Conservation (phyloP, 2,329 filamentous ascomycete species). For the Trichoderma endophyticum region DNA sequence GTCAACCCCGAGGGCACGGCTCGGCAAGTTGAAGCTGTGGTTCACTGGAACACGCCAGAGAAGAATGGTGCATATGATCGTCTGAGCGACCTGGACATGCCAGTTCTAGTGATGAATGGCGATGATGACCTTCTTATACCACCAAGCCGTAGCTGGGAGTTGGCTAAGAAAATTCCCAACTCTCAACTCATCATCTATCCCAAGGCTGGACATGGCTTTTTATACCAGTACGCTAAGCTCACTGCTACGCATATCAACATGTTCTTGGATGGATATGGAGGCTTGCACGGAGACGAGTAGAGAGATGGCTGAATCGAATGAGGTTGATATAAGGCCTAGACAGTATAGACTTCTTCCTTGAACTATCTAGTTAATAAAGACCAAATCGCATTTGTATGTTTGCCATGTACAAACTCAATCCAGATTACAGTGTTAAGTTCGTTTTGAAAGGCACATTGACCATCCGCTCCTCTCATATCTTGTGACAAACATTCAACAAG, state of each 20-base stretch:
- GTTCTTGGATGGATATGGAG: neutral
- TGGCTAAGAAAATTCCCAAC: slow-evolving; percentile 13
- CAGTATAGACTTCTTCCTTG: neutral
- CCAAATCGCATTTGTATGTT: neutral
- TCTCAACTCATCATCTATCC: slow-evolving; percentile 34
- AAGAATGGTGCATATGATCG: slow-evolving; percentile 26
- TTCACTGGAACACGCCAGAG: neutral
- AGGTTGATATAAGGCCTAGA: neutral
- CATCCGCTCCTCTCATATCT: neutral
- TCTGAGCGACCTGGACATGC: slow-evolving; percentile 32
- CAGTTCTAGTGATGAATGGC: slow-evolving; percentile 38
- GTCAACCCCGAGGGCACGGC: neutral
- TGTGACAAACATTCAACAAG: neutral
- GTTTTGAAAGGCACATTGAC: neutral
- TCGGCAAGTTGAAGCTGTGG: neutral
- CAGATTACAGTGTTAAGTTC: neutral
- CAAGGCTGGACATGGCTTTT: slow-evolving; percentile 35
- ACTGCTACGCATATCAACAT: neutral
- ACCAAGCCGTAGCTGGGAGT: neutral
- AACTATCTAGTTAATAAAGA: neutral
- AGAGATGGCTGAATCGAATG: neutral
- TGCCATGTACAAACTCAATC: neutral
- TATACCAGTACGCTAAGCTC: slow-evolving; percentile 32
- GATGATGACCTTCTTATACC: slow-evolving; percentile 18
- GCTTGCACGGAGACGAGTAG: neutral